Evolutionary conservation across 257 asterid species (phyloP).

Genomic region (Capsicum baccatum): DNA sequence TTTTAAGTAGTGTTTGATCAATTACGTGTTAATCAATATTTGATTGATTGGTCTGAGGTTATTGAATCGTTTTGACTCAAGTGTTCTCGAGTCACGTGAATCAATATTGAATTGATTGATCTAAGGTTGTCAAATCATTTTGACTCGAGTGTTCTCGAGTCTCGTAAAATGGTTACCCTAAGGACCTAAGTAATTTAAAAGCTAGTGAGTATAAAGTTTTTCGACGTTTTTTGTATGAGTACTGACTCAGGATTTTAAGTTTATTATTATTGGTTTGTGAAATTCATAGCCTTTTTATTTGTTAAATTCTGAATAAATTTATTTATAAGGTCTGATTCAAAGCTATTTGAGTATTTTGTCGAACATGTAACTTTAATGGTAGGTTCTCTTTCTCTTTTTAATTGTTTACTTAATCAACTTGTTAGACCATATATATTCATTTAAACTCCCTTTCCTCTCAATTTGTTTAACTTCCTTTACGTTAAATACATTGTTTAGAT

Average conservation of each 20-base stretch:
- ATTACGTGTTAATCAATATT: not conserved
- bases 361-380: not conserved
- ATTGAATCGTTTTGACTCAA: not conserved
- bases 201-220: too few species aligned
- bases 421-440: not conserved
- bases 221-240: not conserved
- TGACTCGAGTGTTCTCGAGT: too few species aligned
- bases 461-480: not conserved
- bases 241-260: not conserved
- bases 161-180: too few species aligned
- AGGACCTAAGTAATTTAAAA: not conserved
- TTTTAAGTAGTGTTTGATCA: not conserved
- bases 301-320: not conserved
- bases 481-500: not conserved
- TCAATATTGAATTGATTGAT: too few species aligned
- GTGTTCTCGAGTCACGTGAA: too few species aligned
- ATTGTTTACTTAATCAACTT: too few species aligned
- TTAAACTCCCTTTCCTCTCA: not conserved
- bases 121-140: too few species aligned
- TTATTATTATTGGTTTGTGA: not conserved
- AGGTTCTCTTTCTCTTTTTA: too few species aligned
- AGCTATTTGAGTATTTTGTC: not conserved
- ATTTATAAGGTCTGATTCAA: not conserved
- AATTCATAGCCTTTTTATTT: not conserved
- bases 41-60: not conserved